A percentile compares a stretch with the other conserved stretches of the same genome.
phyloP scores from a whole-genome alignment of 2,329 filamentous ascomycete species.

The Emericellopsis cladophorae region DNA sequence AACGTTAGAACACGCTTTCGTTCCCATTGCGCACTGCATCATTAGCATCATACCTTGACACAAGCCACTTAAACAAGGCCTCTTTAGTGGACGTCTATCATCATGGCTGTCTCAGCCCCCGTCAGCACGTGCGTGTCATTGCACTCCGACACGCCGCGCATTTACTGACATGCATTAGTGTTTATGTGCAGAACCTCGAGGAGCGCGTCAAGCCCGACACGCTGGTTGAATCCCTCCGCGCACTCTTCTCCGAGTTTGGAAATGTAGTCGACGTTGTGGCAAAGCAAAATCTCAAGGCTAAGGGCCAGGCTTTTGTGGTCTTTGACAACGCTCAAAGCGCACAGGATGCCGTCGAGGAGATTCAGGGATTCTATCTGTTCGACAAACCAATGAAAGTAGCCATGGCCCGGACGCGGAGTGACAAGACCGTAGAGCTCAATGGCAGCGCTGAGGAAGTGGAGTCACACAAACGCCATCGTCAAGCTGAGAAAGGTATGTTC shows the following conservation, averaged over 20 bases:
- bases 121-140: constrained; percentile 65
- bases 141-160: constrained; percentile 48
- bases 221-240: constrained; percentile 58
- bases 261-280: constrained; percentile 73
- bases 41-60: too few species aligned
- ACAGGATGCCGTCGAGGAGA: constrained; percentile 68
- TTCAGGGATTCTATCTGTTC: constrained; percentile 87
- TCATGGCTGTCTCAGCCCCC: constrained; percentile 28
- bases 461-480: constrained; percentile 66
- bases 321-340: constrained; percentile 77
- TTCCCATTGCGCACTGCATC: too few species aligned
- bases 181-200: constrained; percentile 74
- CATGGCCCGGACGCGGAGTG: constrained; percentile 71
- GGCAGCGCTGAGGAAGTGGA: constrained; percentile 76
- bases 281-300: constrained; percentile 82
- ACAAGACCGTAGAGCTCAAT: constrained; percentile 68
- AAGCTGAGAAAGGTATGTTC: constrained; percentile 75
- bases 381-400: constrained; percentile 81
- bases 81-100: background rate
- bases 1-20: too few species aligned
- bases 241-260: constrained; percentile 83
- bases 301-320: constrained; percentile 91
- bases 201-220: constrained; percentile 77
- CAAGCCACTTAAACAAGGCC: too few species aligned
- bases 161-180: constrained; percentile 32